Percentiles rank a stretch among this genome's conserved stretches.
phyloP scores from a whole-genome alignment of 148 eudicot species.

The Talinum fruticosum region DNA sequence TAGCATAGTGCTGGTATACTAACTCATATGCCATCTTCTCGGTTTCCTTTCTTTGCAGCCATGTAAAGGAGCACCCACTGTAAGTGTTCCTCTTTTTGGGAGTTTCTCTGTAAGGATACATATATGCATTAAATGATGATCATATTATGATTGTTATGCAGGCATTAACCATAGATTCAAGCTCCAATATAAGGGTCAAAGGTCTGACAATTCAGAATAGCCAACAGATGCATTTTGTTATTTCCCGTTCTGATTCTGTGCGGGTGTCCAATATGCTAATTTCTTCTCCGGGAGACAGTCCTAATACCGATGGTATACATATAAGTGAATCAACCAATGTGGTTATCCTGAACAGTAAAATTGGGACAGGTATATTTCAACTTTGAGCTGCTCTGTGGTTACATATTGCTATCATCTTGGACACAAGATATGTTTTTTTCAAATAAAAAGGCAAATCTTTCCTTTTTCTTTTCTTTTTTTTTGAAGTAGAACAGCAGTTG shows the following conservation, averaged over 20 bases:
- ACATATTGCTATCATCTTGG: not conserved
- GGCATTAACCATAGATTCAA: slow-evolving; percentile 81
- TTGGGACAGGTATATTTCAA: slow-evolving; percentile 67
- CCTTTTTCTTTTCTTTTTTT: too few species aligned
- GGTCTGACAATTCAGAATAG: slow-evolving; percentile 81
- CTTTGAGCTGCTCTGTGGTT: slow-evolving; percentile 19
- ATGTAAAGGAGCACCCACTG: slow-evolving; percentile 90
- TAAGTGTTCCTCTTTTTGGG: slow-evolving; percentile 28
- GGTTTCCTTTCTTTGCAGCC: slow-evolving; percentile 50
- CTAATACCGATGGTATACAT: slow-evolving; percentile 97
- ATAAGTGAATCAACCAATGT: slow-evolving; percentile 76
- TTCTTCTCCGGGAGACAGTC: slow-evolving; percentile 94
- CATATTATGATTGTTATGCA: slow-evolving; percentile 27
- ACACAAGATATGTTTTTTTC: not conserved
- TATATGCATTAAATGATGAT: not conserved
- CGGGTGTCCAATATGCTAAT: slow-evolving; percentile 53
- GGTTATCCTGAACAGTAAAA: slow-evolving; percentile 65
- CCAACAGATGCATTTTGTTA: slow-evolving; percentile 90
- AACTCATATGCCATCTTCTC: slow-evolving; percentile 21
- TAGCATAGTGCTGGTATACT: not conserved
- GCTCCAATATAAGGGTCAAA: slow-evolving; percentile 67
- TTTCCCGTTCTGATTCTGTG: slow-evolving; percentile 56
- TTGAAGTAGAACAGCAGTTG: too few species aligned
- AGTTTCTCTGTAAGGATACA: too few species aligned
- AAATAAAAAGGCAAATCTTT: not conserved